These are phyloP conservation scores for Oryza officinalis DNA, from an alignment of 176 grass and related monocot species.

Conservation along the genomic window DNA sequence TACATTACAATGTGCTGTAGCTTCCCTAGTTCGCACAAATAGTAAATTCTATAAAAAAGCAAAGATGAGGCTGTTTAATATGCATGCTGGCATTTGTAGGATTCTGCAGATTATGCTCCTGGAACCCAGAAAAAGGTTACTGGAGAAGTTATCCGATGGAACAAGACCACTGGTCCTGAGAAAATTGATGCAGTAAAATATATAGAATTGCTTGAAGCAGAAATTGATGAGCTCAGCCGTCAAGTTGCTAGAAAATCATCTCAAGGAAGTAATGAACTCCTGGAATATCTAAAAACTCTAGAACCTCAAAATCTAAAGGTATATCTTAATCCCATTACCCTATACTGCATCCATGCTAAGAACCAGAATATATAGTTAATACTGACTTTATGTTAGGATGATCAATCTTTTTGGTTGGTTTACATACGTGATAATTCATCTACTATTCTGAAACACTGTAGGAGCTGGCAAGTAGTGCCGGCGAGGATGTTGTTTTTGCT, in stretches of 20 bases:
- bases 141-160: constrained; percentile 95
- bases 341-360: neutral
- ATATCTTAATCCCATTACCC: neutral
- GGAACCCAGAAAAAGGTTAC: constrained; percentile 89
- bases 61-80: constrained; percentile 7
- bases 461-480: constrained; percentile 83
- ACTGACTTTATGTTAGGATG: neutral
- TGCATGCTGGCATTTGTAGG: constrained; percentile 44
- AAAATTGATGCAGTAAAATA: constrained; percentile 92
- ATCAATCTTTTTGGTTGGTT: neutral
- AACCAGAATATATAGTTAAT: neutral
- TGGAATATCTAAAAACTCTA: constrained; percentile 84
- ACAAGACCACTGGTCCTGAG: constrained; percentile 75
- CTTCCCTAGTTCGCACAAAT: neutral
- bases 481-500: constrained; percentile 89
- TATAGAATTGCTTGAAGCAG: constrained; percentile 88
- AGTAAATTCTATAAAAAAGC: neutral
- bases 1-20: neutral
- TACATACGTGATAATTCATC: constrained; percentile 8
- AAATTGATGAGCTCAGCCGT: constrained; percentile 78
- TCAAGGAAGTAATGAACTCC: constrained; percentile 76
- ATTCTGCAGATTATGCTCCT: constrained; percentile 69
- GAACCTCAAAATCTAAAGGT: constrained; percentile 99
- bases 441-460: constrained; percentile 36
- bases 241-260: constrained; percentile 65